These are phyloP conservation scores for Boechera retrofracta DNA, from an alignment of 345 rosid species.

Conservation along the genomic window DNA sequence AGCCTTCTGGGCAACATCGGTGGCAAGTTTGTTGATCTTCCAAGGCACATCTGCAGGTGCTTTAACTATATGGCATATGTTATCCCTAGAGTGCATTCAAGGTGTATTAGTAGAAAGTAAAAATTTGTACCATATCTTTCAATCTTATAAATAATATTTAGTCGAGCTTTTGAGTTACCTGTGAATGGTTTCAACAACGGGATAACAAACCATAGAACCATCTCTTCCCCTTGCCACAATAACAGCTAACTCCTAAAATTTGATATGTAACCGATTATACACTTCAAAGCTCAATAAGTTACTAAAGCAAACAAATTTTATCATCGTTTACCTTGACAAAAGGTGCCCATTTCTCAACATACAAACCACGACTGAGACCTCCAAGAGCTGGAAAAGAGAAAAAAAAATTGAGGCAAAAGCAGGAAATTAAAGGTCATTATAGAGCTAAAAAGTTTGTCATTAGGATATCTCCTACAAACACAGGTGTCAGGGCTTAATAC, in stretches of 20 bases:
- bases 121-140: neutral
- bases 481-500: neutral
- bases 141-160: neutral
- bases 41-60: constrained; percentile 89
- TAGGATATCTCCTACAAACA: neutral
- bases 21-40: constrained; percentile 80
- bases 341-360: constrained; percentile 96
- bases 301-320: neutral
- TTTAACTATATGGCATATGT: constrained; percentile 94
- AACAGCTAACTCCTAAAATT: constrained; percentile 84
- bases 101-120: constrained; percentile 17
- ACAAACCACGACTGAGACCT: constrained; percentile 74
- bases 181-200: constrained; percentile 95
- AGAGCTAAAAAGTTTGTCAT: neutral
- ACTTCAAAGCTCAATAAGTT: constrained; percentile 7
- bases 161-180: constrained; percentile 51
- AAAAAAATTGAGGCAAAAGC: constrained; percentile 1
- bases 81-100: constrained; percentile 65
- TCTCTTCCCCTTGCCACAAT: constrained; percentile 94
- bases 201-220: constrained; percentile 79
- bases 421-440: constrained; percentile 5
- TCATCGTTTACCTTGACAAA: constrained; percentile 66
- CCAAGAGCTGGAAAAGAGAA: constrained; percentile 70
- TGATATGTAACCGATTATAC: constrained; percentile 10
- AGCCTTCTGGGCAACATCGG: constrained; percentile 79